Evolutionary conservation across 1,284 basidiomycete genomes (phyloP).

Genomic region (Malassezia brasiliensis): DNA sequence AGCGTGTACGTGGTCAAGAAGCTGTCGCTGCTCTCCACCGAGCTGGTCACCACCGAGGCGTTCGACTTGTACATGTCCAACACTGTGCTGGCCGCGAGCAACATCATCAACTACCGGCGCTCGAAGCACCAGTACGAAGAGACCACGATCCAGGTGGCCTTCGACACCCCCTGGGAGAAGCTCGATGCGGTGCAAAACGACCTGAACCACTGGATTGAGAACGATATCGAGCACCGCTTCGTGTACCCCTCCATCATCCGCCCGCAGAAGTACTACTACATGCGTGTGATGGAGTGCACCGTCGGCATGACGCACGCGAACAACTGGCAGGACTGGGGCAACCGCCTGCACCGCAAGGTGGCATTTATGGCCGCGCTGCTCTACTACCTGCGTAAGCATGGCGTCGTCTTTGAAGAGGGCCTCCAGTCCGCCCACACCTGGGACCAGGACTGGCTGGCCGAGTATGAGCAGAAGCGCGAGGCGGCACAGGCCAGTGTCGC

Average conservation of each 20-base stretch:
- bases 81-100: constrained; percentile 27
- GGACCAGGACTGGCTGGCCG: neutral
- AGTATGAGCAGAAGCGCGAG: neutral
- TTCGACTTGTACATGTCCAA: constrained; percentile 38
- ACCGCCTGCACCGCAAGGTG: constrained; percentile 33
- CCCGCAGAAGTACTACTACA: constrained; percentile 37
- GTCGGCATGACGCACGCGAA: constrained; percentile 44
- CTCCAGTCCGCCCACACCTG: neutral
- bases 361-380: constrained; percentile 41
- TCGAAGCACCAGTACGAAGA: constrained; percentile 42
- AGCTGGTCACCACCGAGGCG: constrained; percentile 31
- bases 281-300: constrained; percentile 37
- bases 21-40: constrained; percentile 38
- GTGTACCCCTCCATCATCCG: constrained; percentile 38
- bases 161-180: constrained; percentile 37
- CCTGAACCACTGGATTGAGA: constrained; percentile 43
- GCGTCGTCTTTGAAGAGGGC: constrained; percentile 26
- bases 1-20: constrained; percentile 33
- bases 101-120: constrained; percentile 40
- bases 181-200: constrained; percentile 42
- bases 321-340: constrained; percentile 46
- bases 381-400: constrained; percentile 44
- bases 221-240: constrained; percentile 41
- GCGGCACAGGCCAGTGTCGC: neutral
- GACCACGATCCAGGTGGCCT: constrained; percentile 35